Evolutionary conservation across 495 filamentous ascomycete genomes (phyloP).

Genomic region (Hyaloscypha finlandica): DNA sequence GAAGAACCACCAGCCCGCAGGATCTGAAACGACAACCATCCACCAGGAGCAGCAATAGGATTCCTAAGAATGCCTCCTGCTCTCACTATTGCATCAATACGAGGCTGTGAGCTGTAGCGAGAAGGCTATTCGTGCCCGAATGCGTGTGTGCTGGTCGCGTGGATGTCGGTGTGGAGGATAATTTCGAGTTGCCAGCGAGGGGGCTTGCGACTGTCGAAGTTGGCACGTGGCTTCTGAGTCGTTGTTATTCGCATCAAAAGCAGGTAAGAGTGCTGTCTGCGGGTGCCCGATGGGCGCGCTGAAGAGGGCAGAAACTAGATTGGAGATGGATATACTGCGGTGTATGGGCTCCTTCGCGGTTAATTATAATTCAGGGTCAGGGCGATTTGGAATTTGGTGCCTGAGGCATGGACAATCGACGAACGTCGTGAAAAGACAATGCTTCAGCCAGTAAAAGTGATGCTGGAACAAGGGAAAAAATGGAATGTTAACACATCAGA

Average conservation of each 20-base stretch:
- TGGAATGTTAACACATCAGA: not conserved
- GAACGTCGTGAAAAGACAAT: not conserved
- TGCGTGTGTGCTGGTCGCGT: constrained; percentile 13
- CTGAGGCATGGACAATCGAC: not conserved
- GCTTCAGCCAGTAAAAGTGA: not conserved
- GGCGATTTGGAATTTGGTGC: not conserved
- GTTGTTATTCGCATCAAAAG: not conserved
- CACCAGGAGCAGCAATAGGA: constrained; percentile 23
- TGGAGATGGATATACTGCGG: not conserved
- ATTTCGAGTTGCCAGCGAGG: not conserved
- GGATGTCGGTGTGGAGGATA: constrained; percentile 26
- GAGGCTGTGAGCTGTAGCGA: constrained; percentile 15
- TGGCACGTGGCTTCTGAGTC: not conserved
- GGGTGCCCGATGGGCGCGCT: not conserved
- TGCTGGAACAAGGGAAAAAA: not conserved
- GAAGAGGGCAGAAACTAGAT: not conserved
- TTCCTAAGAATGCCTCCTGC: constrained; percentile 12
- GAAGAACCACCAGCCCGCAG: constrained; percentile 30
- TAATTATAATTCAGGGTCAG: not conserved
- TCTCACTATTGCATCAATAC: constrained; percentile 24
- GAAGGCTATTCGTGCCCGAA: constrained; percentile 12
- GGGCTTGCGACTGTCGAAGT: constrained; percentile 13
- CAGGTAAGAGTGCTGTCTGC: not conserved
- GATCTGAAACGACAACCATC: constrained; percentile 31
- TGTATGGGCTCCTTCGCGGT: not conserved